Evolutionary conservation across 106 monocot genomes (phyloP).

Genomic region (Acorus calamus): DNA sequence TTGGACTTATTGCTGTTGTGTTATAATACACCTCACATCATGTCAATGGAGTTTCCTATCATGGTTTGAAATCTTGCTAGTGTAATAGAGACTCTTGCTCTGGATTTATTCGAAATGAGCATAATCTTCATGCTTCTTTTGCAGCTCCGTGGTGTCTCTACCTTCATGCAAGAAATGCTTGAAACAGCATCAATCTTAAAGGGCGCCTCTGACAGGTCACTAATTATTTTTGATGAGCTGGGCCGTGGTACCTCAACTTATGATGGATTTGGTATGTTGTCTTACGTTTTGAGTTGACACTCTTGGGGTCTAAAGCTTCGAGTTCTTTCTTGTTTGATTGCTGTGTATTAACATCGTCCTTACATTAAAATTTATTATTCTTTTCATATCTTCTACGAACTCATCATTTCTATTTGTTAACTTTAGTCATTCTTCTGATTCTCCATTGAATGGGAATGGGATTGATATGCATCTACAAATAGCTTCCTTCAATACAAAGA

Average conservation of each 20-base stretch:
- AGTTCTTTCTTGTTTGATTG: background rate
- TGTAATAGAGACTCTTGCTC: too few relatives aligned
- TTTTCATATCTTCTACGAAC: too few relatives aligned
- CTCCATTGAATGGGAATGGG: too few relatives aligned
- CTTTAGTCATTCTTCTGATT: too few relatives aligned
- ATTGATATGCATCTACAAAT: too few relatives aligned
- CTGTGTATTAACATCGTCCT: too few relatives aligned
- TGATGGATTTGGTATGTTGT: conserved; percentile 86
- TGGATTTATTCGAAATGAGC: too few relatives aligned
- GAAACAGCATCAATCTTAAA: conserved; percentile 97
- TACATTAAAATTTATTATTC: too few relatives aligned
- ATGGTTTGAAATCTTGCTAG: too few relatives aligned
- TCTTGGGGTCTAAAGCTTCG: background rate
- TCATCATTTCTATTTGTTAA: too few relatives aligned
- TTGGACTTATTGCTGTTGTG: background rate
- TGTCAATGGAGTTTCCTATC: too few relatives aligned
- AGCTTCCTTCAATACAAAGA: too few relatives aligned
- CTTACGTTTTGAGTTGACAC: background rate
- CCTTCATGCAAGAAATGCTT: conserved; percentile 99
- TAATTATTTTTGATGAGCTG: conserved; percentile 91
- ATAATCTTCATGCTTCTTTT: conserved; percentile 6
- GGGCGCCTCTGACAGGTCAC: conserved; percentile 79
- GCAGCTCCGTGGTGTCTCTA: conserved; percentile 96
- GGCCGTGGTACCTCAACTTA: conserved; percentile 99
- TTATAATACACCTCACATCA: background rate